A percentile compares a stretch with the other conserved stretches of the same genome.
phyloP scores from a whole-genome alignment of 192 early-diverging fungal species.

The Coemansia sp. region DNA sequence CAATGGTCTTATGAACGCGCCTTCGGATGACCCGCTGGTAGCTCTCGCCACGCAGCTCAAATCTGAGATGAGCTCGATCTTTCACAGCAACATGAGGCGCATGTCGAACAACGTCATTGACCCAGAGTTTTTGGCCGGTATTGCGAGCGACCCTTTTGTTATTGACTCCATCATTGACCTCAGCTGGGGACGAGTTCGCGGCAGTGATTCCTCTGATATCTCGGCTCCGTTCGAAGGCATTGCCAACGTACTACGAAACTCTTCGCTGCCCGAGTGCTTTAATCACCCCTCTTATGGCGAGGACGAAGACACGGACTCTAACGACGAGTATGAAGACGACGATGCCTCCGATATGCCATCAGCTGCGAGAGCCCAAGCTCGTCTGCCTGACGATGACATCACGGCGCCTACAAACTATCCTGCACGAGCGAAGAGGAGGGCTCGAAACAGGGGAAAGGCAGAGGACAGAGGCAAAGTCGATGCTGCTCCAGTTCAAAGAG shows the following conservation, averaged over 20 bases:
- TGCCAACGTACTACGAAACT: constrained; percentile 17
- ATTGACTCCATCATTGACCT: constrained; percentile 26
- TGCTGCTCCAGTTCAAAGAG: background rate
- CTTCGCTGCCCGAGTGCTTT: constrained; percentile 17
- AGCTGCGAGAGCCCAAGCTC: background rate
- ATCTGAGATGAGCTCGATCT: constrained; percentile 38
- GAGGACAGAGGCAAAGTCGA: background rate
- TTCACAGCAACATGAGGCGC: constrained; percentile 33
- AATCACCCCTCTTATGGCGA: constrained; percentile 3
- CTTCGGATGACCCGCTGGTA: constrained; percentile 33
- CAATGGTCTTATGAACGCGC: constrained; percentile 32
- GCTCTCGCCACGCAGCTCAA: constrained; percentile 46
- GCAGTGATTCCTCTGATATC: constrained; percentile 9
- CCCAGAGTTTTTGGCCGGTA: constrained; percentile 27
- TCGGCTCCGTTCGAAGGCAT: constrained; percentile 18
- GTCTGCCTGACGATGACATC: background rate
- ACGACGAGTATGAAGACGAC: constrained; percentile 18
- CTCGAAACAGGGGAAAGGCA: constrained; percentile 3
- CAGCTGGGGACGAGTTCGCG: constrained; percentile 13
- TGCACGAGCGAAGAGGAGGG: background rate
- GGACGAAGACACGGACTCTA: constrained; percentile 1
- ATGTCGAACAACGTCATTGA: constrained; percentile 29
- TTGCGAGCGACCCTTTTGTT: constrained; percentile 28
- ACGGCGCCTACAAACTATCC: background rate
- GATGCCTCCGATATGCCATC: background rate